A percentile compares a stretch with the other conserved stretches of the same genome.
Conservation (phyloP, 2,329 filamentous ascomycete genomes). For the Pseudogymnoascus sp. region DNA sequence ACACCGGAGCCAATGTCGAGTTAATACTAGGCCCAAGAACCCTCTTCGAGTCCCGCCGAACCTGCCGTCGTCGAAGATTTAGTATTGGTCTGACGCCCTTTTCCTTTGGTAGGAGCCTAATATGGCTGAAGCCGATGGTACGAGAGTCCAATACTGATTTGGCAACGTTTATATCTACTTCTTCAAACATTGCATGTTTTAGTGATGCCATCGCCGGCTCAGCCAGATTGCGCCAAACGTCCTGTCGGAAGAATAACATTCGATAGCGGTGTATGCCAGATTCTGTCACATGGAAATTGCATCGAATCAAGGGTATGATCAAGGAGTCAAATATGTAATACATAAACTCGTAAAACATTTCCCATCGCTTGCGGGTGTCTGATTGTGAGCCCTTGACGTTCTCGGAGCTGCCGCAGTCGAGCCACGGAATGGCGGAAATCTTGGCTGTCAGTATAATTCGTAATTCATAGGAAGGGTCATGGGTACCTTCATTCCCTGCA, state of each 20-base stretch:
- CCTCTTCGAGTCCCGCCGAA: slow-evolving; percentile 45
- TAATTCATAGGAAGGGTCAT: neutral
- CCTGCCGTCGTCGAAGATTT: slow-evolving; percentile 64
- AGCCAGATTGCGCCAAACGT: slow-evolving; percentile 73
- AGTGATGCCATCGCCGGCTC: slow-evolving; percentile 63
- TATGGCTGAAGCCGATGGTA: slow-evolving; percentile 64
- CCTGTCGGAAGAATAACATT: slow-evolving; percentile 90
- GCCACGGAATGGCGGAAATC: slow-evolving; percentile 66
- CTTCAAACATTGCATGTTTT: slow-evolving; percentile 69
- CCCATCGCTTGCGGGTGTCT: slow-evolving; percentile 66
- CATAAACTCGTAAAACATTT: slow-evolving; percentile 75
- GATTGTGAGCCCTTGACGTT: slow-evolving; percentile 55
- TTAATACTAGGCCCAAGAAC: slow-evolving; percentile 60
- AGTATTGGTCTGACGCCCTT: slow-evolving; percentile 72
- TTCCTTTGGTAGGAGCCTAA: slow-evolving; percentile 77
- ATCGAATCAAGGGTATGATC: slow-evolving; percentile 75
- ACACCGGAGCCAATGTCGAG: slow-evolving; percentile 61
- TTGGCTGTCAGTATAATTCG: slow-evolving; percentile 27
- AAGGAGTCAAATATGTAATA: slow-evolving; percentile 93
- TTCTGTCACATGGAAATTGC: slow-evolving; percentile 92
- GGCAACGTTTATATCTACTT: slow-evolving; percentile 54
- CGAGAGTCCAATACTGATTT: slow-evolving; percentile 51
- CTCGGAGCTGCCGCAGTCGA: slow-evolving; percentile 45
- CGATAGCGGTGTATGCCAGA: slow-evolving; percentile 71
- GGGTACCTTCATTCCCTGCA: slow-evolving; percentile 65